Conservation (phyloP, 306 rosid genomes). For the Benincasa hispida region DNA sequence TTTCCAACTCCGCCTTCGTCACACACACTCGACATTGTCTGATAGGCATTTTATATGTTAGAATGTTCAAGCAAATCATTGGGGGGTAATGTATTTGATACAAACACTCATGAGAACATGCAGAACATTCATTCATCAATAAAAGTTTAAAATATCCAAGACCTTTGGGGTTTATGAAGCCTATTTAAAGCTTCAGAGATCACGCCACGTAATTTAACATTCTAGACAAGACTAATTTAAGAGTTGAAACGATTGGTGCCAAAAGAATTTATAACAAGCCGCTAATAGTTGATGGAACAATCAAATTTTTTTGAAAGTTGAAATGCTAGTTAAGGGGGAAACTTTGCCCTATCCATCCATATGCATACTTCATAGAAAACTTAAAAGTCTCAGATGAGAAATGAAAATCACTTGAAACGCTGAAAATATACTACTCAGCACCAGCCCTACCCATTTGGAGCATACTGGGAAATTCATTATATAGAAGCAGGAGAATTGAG, state of each 20-base stretch:
- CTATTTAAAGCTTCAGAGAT: not conserved
- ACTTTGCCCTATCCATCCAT: not conserved
- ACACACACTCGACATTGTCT: not conserved
- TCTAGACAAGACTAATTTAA: not conserved
- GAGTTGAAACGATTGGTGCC: not conserved
- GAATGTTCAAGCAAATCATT: not conserved
- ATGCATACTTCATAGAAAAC: not conserved
- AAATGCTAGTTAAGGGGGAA: not conserved
- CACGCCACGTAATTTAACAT: not conserved
- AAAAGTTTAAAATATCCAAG: not conserved
- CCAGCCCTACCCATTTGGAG: not conserved
- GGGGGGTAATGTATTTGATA: not conserved
- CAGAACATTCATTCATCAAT: not conserved
- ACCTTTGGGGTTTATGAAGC: not conserved
- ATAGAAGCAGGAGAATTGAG: not conserved
- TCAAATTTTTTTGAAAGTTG: not conserved
- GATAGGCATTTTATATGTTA: not conserved
- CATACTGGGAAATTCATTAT: not conserved
- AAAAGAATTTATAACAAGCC: not conserved
- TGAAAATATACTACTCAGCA: not conserved
- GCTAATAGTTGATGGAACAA: not conserved
- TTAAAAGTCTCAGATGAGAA: not conserved
- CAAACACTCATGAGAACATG: not conserved
- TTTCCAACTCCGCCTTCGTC: constrained; percentile 22
- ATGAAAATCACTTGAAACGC: not conserved